Evolutionary conservation across 257 asterid genomes (phyloP).

Genomic region (Rauvolfia tetraphylla): DNA sequence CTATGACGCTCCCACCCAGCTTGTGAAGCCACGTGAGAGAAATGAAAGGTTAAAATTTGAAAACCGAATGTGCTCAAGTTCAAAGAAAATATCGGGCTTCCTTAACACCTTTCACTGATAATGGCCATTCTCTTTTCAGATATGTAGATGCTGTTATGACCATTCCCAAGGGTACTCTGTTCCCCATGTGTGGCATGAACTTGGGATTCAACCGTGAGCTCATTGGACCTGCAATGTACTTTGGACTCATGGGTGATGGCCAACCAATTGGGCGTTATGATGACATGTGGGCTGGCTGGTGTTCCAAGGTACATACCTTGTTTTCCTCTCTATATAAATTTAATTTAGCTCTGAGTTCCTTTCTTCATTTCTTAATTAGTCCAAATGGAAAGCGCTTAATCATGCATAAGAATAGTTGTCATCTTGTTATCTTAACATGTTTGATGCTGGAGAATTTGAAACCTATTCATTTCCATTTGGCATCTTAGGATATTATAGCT

Average conservation of each 20-base stretch:
- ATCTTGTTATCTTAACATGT: neutral
- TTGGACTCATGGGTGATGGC: slow-evolving; percentile 89
- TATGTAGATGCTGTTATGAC: slow-evolving; percentile 81
- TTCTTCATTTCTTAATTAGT: neutral
- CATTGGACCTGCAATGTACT: slow-evolving; percentile 92
- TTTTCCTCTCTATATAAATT: neutral
- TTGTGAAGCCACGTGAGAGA: slow-evolving; percentile 82
- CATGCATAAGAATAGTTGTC: neutral
- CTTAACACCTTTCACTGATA: neutral
- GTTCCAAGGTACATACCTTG: slow-evolving; percentile 52
- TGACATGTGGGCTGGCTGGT: slow-evolving; percentile 95
- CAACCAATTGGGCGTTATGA: slow-evolving; percentile 89
- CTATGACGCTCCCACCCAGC: slow-evolving; percentile 85
- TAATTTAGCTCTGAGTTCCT: neutral
- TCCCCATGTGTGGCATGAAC: slow-evolving; percentile 86
- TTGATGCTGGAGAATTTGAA: neutral
- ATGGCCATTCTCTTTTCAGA: slow-evolving; percentile 25
- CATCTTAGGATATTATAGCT: no score
- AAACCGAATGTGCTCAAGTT: neutral
- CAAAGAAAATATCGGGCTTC: neutral
- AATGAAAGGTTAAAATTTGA: slow-evolving; percentile 44
- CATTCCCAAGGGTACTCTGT: slow-evolving; percentile 68
- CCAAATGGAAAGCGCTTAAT: neutral
- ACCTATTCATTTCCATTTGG: neutral
- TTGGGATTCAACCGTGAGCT: slow-evolving; percentile 71